Percentiles rank a stretch among this genome's conserved stretches.
phyloP scores from a whole-genome alignment of 768 basidiomycete genomes.

The Fomitopsis serialis region DNA sequence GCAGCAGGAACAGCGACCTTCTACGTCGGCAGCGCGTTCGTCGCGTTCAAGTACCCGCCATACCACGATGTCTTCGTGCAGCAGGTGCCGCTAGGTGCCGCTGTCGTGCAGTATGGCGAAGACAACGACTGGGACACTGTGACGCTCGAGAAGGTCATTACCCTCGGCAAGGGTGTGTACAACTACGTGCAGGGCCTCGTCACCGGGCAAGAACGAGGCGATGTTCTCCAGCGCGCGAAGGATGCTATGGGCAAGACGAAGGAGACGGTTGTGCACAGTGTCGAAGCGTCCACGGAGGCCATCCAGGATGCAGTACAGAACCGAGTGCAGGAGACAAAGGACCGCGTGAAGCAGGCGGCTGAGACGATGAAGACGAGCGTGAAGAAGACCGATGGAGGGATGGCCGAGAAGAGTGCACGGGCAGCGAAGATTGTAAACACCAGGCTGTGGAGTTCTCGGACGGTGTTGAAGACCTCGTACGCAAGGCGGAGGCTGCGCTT shows the following conservation, averaged over 20 bases:
- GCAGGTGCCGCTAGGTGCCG: constrained; percentile 70
- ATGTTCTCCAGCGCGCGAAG: constrained; percentile 22
- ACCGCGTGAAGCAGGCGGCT: constrained; percentile 37
- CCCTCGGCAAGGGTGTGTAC: constrained; percentile 45
- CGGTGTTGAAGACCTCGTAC: constrained; percentile 62
- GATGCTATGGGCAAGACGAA: constrained; percentile 29
- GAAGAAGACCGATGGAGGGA: constrained; percentile 29
- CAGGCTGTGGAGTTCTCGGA: constrained; percentile 48
- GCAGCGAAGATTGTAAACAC: constrained; percentile 39
- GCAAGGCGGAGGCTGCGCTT: constrained; percentile 70
- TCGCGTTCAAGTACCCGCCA: constrained; percentile 67
- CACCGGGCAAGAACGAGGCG: constrained; percentile 43
- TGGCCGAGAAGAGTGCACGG: constrained; percentile 28
- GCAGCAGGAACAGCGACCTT: constrained; percentile 66
- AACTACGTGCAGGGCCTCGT: constrained; percentile 46
- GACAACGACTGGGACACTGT: constrained; percentile 72
- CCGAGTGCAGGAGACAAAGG: constrained; percentile 40
- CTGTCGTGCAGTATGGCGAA: constrained; percentile 80
- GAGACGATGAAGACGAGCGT: constrained; percentile 46
- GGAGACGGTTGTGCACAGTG: constrained; percentile 31
- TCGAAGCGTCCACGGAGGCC: constrained; percentile 30
- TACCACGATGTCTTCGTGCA: constrained; percentile 88
- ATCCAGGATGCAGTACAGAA: not conserved
- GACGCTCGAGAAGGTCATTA: constrained; percentile 54
- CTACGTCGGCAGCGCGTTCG: constrained; percentile 77